Percentiles rank a stretch among this genome's conserved stretches.
These are phyloP conservation scores for Glarea lozoyensis DNA, from an alignment of 495 filamentous ascomycete genomes.

Conservation along the genomic window DNA sequence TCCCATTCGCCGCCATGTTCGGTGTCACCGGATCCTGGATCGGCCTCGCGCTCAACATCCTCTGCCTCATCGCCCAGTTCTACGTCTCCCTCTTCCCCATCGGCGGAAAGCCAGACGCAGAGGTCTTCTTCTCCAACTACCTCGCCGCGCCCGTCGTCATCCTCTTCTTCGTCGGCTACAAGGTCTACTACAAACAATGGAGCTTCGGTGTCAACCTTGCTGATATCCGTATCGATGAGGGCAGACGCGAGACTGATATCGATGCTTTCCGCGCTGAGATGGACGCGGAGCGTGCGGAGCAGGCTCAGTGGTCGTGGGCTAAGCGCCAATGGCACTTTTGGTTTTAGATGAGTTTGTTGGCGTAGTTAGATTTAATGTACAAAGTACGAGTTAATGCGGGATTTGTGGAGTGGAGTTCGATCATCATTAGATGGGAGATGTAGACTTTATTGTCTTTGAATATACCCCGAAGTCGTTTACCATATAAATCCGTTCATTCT, in stretches of 20 bases:
- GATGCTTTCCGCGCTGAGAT: constrained; percentile 13
- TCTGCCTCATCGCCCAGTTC: constrained; percentile 91
- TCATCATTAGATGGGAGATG: too few species aligned
- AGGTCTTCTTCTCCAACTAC: constrained; percentile 71
- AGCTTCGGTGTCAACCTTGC: constrained; percentile 33
- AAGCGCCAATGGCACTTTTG: constrained; percentile 22
- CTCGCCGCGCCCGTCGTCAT: constrained; percentile 75
- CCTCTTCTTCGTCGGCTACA: constrained; percentile 67
- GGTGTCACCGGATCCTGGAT: constrained; percentile 78
- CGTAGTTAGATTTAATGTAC: too few species aligned
- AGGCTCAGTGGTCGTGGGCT: constrained; percentile 43
- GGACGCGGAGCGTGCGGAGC: constrained; percentile 37
- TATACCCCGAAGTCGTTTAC: too few species aligned
- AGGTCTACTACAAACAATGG: constrained; percentile 58
- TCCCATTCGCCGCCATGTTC: constrained; percentile 74
- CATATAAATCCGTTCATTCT: too few species aligned
- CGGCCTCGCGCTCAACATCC: constrained; percentile 66
- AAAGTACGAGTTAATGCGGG: too few species aligned
- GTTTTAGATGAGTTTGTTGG: too few species aligned
- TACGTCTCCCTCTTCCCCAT: constrained; percentile 84
- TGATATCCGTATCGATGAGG: constrained; percentile 52
- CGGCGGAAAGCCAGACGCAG: constrained; percentile 36
- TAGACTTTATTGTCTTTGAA: too few species aligned
- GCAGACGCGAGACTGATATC: constrained; percentile 40
- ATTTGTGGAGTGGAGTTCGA: too few species aligned